A percentile compares a stretch with the other conserved stretches of the same genome.
Conservation (phyloP, 2,329 filamentous ascomycete genomes). For the Daldinia sp. region DNA sequence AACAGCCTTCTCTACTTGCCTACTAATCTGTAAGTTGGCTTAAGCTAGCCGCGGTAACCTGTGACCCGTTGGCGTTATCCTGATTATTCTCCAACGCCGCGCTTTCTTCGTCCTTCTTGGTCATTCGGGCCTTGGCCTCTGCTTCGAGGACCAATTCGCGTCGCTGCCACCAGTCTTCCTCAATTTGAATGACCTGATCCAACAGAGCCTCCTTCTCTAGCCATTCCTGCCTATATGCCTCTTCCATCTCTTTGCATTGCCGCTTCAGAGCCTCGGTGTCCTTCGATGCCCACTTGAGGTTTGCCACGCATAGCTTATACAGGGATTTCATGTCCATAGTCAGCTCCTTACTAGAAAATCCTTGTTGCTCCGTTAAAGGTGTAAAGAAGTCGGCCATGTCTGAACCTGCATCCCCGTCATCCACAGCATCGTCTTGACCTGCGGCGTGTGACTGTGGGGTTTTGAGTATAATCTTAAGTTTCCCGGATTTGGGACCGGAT, state of each 20-base stretch:
- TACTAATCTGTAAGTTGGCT: constrained; percentile 19
- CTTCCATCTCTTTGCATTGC: constrained; percentile 73
- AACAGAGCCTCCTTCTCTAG: constrained; percentile 79
- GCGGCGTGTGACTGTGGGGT: constrained; percentile 65
- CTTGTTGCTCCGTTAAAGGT: constrained; percentile 61
- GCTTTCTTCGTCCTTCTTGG: constrained; percentile 26
- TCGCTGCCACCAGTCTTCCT: constrained; percentile 71
- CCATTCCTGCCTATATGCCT: constrained; percentile 75
- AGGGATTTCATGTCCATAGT: constrained; percentile 66
- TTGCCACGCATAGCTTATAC: constrained; percentile 72
- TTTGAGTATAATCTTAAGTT: constrained; percentile 71
- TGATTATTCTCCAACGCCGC: constrained; percentile 29
- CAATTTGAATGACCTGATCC: constrained; percentile 73
- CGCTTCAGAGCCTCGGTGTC: constrained; percentile 69
- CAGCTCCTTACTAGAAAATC: constrained; percentile 73
- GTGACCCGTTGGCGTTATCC: constrained; percentile 28
- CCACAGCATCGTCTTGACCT: constrained; percentile 61
- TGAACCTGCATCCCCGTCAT: constrained; percentile 64
- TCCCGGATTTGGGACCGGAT: constrained; percentile 54
- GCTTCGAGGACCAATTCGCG: constrained; percentile 61
- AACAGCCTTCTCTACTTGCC: background rate
- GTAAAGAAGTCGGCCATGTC: constrained; percentile 68
- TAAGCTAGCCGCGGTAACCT: constrained; percentile 12
- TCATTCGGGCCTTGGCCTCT: constrained; percentile 40
- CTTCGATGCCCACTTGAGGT: constrained; percentile 76